A percentile compares a stretch with the other conserved stretches of the same genome.
phyloP scores from a whole-genome alignment of 768 basidiomycete species.

The Suillus occidentalis region DNA sequence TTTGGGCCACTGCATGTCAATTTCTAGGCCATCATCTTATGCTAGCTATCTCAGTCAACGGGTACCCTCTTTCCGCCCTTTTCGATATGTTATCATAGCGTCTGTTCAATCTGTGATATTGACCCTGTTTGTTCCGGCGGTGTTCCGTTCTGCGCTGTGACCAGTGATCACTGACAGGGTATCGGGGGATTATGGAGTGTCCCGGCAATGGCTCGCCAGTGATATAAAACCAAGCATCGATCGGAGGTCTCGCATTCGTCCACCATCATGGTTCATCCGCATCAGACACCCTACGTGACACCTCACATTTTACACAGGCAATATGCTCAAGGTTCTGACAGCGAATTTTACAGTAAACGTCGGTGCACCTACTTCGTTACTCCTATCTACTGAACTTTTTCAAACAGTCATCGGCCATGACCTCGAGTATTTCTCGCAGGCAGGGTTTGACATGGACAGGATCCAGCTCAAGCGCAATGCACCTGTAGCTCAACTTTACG shows the following conservation, averaged over 20 bases:
- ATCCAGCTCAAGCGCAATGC: constrained; percentile 96
- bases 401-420: constrained; percentile 83
- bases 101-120: not conserved
- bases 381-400: constrained; percentile 12
- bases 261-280: constrained; percentile 61
- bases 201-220: not conserved
- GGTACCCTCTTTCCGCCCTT: not conserved
- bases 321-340: constrained; percentile 75
- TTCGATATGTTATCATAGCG: not conserved
- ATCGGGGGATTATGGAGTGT: not conserved
- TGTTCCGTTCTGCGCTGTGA: not conserved
- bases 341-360: constrained; percentile 61
- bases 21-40: no score
- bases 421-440: constrained; percentile 96
- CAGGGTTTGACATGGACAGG: constrained; percentile 98
- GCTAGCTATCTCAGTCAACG: not conserved
- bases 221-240: not conserved
- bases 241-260: not conserved
- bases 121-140: not conserved
- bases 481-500: constrained; percentile 86
- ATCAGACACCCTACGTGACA: constrained; percentile 82
- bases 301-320: constrained; percentile 87
- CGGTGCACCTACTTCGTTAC: constrained; percentile 26
- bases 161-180: not conserved
- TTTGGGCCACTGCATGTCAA: no score